These are phyloP conservation scores for Penicillium coffeae DNA, from an alignment of 495 filamentous ascomycete species.

Conservation along the genomic window DNA sequence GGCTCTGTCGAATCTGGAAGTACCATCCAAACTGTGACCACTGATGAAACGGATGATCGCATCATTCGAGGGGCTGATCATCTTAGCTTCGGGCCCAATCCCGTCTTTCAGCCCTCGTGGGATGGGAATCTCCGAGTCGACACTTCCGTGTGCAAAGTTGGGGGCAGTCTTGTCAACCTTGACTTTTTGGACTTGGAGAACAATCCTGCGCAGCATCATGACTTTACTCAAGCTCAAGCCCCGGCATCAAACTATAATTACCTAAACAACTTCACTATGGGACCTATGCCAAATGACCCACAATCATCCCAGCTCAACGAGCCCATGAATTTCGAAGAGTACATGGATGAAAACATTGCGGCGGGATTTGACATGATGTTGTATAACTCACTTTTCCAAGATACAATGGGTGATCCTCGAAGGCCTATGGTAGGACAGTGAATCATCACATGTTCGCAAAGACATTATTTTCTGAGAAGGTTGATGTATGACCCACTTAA, in stretches of 20 bases:
- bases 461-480: too few species aligned
- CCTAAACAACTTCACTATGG: not conserved
- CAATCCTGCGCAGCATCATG: not conserved
- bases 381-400: not conserved
- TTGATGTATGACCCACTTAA: too few species aligned
- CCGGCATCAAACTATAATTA: not conserved
- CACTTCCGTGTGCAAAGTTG: not conserved
- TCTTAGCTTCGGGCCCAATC: not conserved
- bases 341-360: not conserved
- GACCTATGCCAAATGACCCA: not conserved
- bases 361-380: not conserved
- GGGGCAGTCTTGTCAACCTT: not conserved
- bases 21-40: not conserved
- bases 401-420: not conserved
- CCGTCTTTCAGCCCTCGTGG: not conserved
- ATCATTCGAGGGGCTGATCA: not conserved
- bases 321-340: not conserved
- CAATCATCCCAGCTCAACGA: not conserved
- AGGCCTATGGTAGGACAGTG: too few species aligned
- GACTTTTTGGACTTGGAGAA: conserved; percentile 1
- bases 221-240: not conserved
- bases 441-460: too few species aligned
- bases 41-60: not conserved
- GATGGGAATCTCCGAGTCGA: not conserved
- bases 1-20: not conserved